Evolutionary conservation across 352 stramenopile species (phyloP).

Genomic region (Pilasporangium apinafurcum): DNA sequence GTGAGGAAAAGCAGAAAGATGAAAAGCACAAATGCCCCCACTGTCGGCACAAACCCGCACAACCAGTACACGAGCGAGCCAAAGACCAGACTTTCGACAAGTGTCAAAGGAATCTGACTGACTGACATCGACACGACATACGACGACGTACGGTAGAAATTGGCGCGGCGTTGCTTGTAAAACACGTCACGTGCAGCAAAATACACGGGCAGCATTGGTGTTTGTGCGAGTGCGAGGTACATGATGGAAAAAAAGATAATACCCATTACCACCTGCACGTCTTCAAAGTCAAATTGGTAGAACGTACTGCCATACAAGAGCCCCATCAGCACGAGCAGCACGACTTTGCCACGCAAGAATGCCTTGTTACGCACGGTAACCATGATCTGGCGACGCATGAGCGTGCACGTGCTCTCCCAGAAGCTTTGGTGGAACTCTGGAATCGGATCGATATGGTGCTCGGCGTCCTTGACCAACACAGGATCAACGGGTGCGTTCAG

Average conservation of each 20-base stretch:
- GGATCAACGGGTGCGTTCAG: slow-evolving; percentile 84
- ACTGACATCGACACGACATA: slow-evolving; percentile 26
- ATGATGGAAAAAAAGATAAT: slow-evolving; percentile 56
- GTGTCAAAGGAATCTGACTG: slow-evolving; percentile 11
- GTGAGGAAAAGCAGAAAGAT: slow-evolving; percentile 24
- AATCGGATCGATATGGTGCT: slow-evolving; percentile 45
- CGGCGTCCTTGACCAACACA: slow-evolving; percentile 74
- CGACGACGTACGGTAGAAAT: slow-evolving; percentile 50
- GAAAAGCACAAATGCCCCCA: slow-evolving; percentile 26
- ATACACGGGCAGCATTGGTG: slow-evolving; percentile 43
- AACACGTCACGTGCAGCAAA: slow-evolving; percentile 34
- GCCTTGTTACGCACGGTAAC: slow-evolving; percentile 24
- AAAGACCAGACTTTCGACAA: slow-evolving; percentile 46
- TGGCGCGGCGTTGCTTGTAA: slow-evolving; percentile 50
- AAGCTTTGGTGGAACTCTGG: slow-evolving; percentile 1
- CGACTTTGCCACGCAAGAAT: slow-evolving; percentile 3
- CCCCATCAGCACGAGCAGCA: slow-evolving; percentile 10
- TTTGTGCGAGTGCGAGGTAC: slow-evolving; percentile 37
- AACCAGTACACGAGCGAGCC: slow-evolving; percentile 62
- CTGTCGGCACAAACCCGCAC: slow-evolving; percentile 23
- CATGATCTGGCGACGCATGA: slow-evolving; percentile 22
- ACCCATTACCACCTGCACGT: slow-evolving; percentile 23
- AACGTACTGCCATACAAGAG: slow-evolving; percentile 11
- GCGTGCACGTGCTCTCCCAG: slow-evolving; percentile 1
- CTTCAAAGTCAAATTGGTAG: slow-evolving; percentile 7